A percentile compares a stretch with the other conserved stretches of the same genome.
Evolutionary conservation across 1,139 yeast species (phyloP).

Genomic region (Geotrichum restrictum): DNA sequence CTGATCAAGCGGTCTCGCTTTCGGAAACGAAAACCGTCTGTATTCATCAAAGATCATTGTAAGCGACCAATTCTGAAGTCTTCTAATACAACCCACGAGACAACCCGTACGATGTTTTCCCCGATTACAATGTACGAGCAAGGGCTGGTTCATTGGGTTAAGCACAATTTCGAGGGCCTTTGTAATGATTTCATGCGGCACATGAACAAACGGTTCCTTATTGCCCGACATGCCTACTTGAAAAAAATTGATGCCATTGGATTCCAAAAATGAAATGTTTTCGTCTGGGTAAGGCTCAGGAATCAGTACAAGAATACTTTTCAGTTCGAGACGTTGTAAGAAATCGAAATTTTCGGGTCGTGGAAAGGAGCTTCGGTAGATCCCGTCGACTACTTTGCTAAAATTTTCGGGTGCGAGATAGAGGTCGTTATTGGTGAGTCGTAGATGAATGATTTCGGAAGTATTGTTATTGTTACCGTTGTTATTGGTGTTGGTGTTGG

Average conservation of each 20-base stretch:
- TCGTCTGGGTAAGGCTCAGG: conserved; percentile 89
- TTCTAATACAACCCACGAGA: conserved; percentile 82
- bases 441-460: background rate
- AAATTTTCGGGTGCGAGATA: conserved; percentile 72
- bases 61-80: conserved; percentile 86
- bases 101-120: conserved; percentile 98
- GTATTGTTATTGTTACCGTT: background rate
- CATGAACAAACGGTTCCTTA: conserved; percentile 86
- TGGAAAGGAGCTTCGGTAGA: conserved; percentile 88
- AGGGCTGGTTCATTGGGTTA: conserved; percentile 83
- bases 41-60: conserved; percentile 94
- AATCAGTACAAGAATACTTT: conserved; percentile 74
- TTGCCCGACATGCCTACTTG: conserved; percentile 95
- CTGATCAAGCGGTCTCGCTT: conserved; percentile 90
- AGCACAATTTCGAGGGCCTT: conserved; percentile 77
- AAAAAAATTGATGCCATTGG: conserved; percentile 61
- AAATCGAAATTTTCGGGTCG: conserved; percentile 75
- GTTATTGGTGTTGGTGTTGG: background rate
- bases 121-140: conserved; percentile 87
- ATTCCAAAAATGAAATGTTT: conserved; percentile 58
- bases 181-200: conserved; percentile 72
- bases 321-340: conserved; percentile 56
- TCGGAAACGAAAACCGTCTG: conserved; percentile 89
- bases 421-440: conserved; percentile 7
- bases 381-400: conserved; percentile 71